phyloP scores from a whole-genome alignment of 2,329 filamentous ascomycete genomes.

The Sordariomycetes sp. region DNA sequence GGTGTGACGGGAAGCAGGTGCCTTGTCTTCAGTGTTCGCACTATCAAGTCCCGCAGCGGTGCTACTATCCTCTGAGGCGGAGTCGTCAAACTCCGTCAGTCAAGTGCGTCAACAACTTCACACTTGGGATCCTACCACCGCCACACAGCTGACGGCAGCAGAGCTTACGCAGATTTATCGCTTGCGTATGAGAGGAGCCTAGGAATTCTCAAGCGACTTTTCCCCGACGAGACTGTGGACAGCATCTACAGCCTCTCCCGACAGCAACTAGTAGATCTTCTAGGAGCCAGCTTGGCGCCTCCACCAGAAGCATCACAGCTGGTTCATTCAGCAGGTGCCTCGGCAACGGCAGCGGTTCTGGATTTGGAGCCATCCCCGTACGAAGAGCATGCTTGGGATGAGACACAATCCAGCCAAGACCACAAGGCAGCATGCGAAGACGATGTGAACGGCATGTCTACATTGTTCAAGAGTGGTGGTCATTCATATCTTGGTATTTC shows the following conservation, averaged over 20 bases:
- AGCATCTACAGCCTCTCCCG: not conserved
- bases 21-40: conserved; percentile 1
- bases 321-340: not conserved
- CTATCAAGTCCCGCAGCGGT: not conserved
- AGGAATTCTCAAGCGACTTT: not conserved
- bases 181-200: not conserved
- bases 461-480: conserved; percentile 1
- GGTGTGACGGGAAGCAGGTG: not conserved
- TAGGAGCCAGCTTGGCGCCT: not conserved
- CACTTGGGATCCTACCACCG: not conserved
- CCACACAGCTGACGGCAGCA: not conserved
- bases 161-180: conserved; percentile 1
- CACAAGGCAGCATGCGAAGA: not conserved
- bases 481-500: conserved; percentile 4
- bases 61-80: not conserved
- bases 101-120: not conserved
- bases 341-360: not conserved
- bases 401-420: not conserved
- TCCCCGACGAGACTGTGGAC: not conserved
- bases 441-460: conserved; percentile 3
- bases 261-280: not conserved
- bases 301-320: not conserved
- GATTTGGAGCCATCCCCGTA: conserved; percentile 1
- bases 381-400: conserved; percentile 2
- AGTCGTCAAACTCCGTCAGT: not conserved